Evolutionary conservation across 2,329 filamentous ascomycete species (phyloP), one percentile per base, ranked within the genome.

Genomic region (Beauveria bassiana): DNA sequence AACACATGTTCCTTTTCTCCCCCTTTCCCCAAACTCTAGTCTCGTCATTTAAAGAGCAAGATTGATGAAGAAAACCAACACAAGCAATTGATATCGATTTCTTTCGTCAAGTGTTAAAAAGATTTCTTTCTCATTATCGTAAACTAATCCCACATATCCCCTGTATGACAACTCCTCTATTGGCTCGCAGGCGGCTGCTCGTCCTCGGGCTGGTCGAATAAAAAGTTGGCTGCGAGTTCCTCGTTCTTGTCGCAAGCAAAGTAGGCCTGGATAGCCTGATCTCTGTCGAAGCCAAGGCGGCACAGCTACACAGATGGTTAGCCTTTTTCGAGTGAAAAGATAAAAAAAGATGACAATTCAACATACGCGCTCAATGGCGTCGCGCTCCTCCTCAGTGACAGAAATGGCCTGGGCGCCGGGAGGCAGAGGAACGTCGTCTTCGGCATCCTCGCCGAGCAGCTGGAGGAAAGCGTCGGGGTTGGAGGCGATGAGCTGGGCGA

Each of bases 231-330:
- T 0, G 95, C 95, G 57, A 99, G 82, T 77, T 99, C 95, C 78
- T 99, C 95, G 75, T 99, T 98, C 84, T 98, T 99, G 77, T 99
- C 95, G 75, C 95, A 99, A 40, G 95, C 95, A 73, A 99, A 99
- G 78, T 98, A 99, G 28, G 95, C 95, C 78, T 99, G 93, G 67
- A 98, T 96, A 57, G 95, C 95, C 68, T 92, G 86, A 68, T 98
- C 92, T 63, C 93, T 87, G 69, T 93, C 87, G 73, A 99, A 99
- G 42, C 95, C 95, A 50, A 99, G 86, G 65, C 90, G 89, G 78
- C 91, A 96, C 71, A 99, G 81, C 90, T 96, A 66, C 18, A 16
- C 40, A 12, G 14, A 46, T 62, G 6, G 53, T 52, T 53, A 60
- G 38, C 10, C 38, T 18, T 3, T 18, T 47, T 47, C 22, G 2